Evolutionary conservation across 768 basidiomycete genomes (phyloP).

Genomic region (Boletus pseudo-olivaceus): DNA sequence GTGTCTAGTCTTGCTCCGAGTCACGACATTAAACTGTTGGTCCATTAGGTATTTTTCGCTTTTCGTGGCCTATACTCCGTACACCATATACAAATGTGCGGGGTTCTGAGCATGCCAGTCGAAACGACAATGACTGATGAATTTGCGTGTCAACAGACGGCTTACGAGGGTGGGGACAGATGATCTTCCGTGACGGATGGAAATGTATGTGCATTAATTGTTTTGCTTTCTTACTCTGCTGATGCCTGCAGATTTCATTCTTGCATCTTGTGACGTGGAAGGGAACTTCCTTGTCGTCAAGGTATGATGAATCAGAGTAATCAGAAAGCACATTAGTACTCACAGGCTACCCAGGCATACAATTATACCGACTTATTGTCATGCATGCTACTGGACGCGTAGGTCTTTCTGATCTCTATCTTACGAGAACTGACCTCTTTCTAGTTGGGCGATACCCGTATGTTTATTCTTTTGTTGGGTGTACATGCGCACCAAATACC

Average conservation of each 20-base stretch:
- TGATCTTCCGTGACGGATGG: constrained; percentile 78
- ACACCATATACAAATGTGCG: constrained; percentile 85
- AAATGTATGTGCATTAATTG: constrained; percentile 54
- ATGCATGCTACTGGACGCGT: constrained; percentile 91
- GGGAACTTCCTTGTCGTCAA: constrained; percentile 86
- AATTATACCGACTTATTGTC: constrained; percentile 85
- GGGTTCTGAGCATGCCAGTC: not conserved
- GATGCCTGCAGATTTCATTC: constrained; percentile 55
- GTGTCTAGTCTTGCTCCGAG: constrained; percentile 24
- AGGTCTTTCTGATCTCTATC: constrained; percentile 21
- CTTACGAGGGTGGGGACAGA: constrained; percentile 76
- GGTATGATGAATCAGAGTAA: constrained; percentile 28
- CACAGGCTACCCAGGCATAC: constrained; percentile 51
- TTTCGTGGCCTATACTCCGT: constrained; percentile 76
- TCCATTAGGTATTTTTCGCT: constrained; percentile 68
- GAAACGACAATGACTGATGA: not conserved
- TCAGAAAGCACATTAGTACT: not conserved
- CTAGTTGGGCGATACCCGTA: constrained; percentile 84
- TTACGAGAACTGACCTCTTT: not conserved
- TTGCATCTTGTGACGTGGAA: constrained; percentile 82
- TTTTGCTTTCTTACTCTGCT: constrained; percentile 3
- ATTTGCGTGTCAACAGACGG: constrained; percentile 50
- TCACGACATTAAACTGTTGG: not conserved
- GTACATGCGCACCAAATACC: constrained; percentile 76
- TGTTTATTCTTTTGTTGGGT: constrained; percentile 82